These are phyloP conservation scores for Arthrobotrys musiformis DNA, from an alignment of 2,329 filamentous ascomycete species.

Conservation along the genomic window DNA sequence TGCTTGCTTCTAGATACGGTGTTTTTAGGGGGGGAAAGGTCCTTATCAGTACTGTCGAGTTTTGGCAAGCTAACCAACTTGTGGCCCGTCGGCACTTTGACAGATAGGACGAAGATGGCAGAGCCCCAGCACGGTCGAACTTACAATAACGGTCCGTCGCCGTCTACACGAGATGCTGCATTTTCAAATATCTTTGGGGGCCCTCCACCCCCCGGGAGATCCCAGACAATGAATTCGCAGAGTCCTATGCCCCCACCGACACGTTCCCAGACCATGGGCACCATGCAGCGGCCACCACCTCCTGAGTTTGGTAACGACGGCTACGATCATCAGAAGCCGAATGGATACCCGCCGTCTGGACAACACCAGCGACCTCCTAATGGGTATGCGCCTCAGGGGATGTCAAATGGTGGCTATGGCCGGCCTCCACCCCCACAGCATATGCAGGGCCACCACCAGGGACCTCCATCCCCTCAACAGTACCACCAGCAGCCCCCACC, in stretches of 20 bases:
- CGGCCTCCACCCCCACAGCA: slow-evolving; percentile 55
- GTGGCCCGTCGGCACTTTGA: slow-evolving; percentile 15
- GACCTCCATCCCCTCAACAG: slow-evolving; percentile 48
- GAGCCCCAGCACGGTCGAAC: slow-evolving; percentile 73
- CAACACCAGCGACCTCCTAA: slow-evolving; percentile 62
- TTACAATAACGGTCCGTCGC: slow-evolving; percentile 63
- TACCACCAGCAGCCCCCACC: slow-evolving; percentile 55
- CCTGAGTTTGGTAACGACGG: slow-evolving; percentile 22
- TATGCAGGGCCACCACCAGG: slow-evolving; percentile 35
- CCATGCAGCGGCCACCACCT: slow-evolving; percentile 27
- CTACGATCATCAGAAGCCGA: slow-evolving; percentile 62
- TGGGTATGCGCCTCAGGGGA: slow-evolving; percentile 63
- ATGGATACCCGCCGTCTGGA: slow-evolving; percentile 63
- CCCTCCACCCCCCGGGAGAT: slow-evolving; percentile 84
- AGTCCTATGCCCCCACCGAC: slow-evolving; percentile 66
- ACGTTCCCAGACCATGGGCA: slow-evolving; percentile 56
- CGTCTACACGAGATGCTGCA: slow-evolving; percentile 86
- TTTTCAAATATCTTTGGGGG: slow-evolving; percentile 96
- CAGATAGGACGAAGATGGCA: slow-evolving; percentile 64
- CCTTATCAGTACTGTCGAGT: not conserved
- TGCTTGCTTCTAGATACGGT: not conserved
- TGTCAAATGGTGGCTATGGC: slow-evolving; percentile 58
- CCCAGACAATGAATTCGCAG: slow-evolving; percentile 93
- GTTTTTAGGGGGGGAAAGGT: slow-evolving; percentile 31
- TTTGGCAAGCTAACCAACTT: slow-evolving; percentile 20